Evolutionary conservation across 2,329 filamentous ascomycete species (phyloP).

Genomic region (Nannizzia gypsea): DNA sequence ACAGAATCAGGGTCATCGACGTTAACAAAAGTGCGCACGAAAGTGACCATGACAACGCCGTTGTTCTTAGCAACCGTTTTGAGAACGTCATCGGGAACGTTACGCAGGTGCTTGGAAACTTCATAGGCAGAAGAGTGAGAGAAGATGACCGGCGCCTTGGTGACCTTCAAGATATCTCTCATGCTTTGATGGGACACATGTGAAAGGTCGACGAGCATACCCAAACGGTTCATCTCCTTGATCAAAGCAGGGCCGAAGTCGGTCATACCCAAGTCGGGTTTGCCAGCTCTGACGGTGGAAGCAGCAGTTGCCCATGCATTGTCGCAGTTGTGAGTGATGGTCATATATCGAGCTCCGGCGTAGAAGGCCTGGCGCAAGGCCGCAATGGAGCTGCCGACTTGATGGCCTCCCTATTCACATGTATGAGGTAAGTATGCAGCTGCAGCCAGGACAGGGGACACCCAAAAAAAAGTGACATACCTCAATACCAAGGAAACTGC

Average conservation of each 20-base stretch:
- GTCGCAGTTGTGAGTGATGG: constrained; percentile 21
- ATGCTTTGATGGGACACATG: constrained; percentile 20
- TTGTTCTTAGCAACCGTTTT: constrained; percentile 26
- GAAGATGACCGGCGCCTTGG: constrained; percentile 20
- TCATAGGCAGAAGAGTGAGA: constrained; percentile 18
- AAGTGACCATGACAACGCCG: constrained; percentile 34
- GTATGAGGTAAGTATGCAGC: neutral
- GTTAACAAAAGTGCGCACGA: constrained; percentile 26
- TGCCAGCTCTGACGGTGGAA: constrained; percentile 14
- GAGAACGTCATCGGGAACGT: constrained; percentile 35
- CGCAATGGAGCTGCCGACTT: constrained; percentile 19
- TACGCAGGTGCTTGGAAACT: constrained; percentile 24
- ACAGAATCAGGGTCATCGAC: constrained; percentile 21
- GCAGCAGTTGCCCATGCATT: constrained; percentile 21
- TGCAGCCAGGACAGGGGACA: neutral
- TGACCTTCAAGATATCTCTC: constrained; percentile 17
- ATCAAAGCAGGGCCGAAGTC: constrained; percentile 17
- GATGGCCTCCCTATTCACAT: constrained; percentile 18
- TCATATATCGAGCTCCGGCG: constrained; percentile 19
- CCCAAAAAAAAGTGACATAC: constrained; percentile 6
- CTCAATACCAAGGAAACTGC: constrained; percentile 21
- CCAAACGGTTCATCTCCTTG: constrained; percentile 22
- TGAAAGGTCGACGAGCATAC: constrained; percentile 22
- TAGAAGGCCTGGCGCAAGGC: constrained; percentile 14
- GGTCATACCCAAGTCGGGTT: constrained; percentile 17